Percentiles rank a stretch among this genome's conserved stretches.
Conservation (phyloP, 2,329 filamentous ascomycete species). For the Colletotrichum sp. region DNA sequence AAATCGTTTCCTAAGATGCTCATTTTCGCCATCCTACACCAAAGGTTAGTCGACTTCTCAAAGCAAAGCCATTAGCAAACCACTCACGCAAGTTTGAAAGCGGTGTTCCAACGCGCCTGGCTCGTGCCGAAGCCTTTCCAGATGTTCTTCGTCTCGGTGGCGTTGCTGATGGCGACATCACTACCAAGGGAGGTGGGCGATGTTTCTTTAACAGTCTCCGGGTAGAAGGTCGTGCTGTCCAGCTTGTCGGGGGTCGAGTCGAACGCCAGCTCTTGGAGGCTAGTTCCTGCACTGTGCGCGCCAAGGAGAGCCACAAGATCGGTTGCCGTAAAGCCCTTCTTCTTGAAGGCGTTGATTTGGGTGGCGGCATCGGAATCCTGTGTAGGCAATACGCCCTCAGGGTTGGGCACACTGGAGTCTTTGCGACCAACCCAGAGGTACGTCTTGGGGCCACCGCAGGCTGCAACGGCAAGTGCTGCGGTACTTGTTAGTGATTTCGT, state of each 20-base stretch:
- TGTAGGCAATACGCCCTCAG: background rate
- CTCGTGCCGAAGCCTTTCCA: conserved; percentile 1
- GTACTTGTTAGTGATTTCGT: background rate
- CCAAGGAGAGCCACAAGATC: conserved; percentile 5
- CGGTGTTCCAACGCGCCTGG: background rate
- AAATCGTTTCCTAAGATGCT: conserved; percentile 6
- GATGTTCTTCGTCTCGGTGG: background rate
- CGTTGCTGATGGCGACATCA: background rate
- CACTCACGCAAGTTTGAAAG: conserved; percentile 8
- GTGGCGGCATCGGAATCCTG: conserved; percentile 4
- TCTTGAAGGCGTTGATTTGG: conserved; percentile 1
- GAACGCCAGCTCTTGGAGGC: background rate
- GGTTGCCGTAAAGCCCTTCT: background rate
- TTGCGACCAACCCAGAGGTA: background rate
- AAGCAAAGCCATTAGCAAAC: background rate
- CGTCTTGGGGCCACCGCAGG: background rate
- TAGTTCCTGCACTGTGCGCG: background rate
- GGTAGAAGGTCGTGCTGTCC: conserved; percentile 6
- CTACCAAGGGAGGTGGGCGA: background rate
- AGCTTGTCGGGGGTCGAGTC: conserved; percentile 5
- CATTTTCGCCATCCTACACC: background rate
- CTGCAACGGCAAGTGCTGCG: background rate
- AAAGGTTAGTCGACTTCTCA: background rate
- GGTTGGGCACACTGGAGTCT: background rate
- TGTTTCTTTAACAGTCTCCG: background rate